Evolutionary conservation across 2,329 filamentous ascomycete genomes (phyloP).

Genomic region (Aspergillaceae sp.): DNA sequence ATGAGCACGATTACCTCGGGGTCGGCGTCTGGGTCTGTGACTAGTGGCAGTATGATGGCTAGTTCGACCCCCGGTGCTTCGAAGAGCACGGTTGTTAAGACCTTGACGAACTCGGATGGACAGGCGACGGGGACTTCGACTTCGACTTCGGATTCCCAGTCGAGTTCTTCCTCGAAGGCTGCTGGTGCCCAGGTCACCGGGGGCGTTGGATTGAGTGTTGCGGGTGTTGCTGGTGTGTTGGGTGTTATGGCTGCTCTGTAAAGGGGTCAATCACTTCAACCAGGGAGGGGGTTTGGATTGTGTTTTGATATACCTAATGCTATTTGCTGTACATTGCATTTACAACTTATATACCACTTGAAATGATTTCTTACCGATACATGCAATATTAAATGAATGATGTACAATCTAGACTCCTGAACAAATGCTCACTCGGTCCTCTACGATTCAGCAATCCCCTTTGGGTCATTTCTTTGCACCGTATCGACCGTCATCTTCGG

Average conservation of each 20-base stretch:
- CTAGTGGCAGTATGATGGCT: background rate
- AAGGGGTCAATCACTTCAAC: background rate
- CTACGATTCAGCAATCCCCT: background rate
- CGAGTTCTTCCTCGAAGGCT: background rate
- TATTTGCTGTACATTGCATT: no score
- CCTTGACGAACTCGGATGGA: conserved; percentile 13
- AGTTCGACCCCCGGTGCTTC: background rate
- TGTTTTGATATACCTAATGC: background rate
- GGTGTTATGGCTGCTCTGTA: conserved; percentile 25
- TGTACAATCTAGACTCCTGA: no score
- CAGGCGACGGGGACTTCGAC: conserved; percentile 6
- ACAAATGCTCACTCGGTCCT: no score
- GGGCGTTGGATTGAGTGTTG: conserved; percentile 9
- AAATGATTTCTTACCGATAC: background rate
- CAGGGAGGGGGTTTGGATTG: background rate
- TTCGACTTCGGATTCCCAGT: background rate
- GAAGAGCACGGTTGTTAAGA: conserved; percentile 1
- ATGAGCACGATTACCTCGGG: background rate
- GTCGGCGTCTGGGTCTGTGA: background rate
- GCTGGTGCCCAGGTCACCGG: conserved; percentile 7
- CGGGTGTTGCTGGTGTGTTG: conserved; percentile 20
- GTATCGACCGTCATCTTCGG: conserved; percentile 48
- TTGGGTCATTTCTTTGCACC: background rate
- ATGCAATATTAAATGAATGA: no score
- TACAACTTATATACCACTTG: no score